These are phyloP conservation scores for Arachis monticola DNA, from an alignment of 331 rosid species.

Conservation along the genomic window DNA sequence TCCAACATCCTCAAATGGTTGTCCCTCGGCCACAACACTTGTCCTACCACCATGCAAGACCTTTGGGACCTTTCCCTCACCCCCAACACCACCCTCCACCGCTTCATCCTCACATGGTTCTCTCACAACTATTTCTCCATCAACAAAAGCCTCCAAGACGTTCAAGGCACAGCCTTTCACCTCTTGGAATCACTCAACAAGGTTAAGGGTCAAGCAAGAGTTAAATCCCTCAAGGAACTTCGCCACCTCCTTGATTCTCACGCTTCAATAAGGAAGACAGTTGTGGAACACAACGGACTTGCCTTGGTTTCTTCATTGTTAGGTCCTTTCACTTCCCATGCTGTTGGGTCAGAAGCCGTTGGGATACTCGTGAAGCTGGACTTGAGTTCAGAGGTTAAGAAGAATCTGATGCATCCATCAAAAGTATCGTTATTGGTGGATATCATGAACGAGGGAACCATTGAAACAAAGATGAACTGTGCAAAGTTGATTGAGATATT, in stretches of 20 bases:
- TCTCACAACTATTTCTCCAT: conserved; percentile 57
- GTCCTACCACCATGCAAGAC: conserved; percentile 89
- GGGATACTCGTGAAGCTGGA: conserved; percentile 72
- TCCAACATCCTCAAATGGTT: conserved; percentile 78
- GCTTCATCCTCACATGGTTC: conserved; percentile 70
- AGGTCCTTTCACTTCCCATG: conserved; percentile 83
- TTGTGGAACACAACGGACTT: conserved; percentile 57
- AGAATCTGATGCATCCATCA: conserved; percentile 60
- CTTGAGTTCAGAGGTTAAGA: conserved; percentile 54
- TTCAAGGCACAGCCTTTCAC: conserved; percentile 64
- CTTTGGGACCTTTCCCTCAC: conserved; percentile 81
- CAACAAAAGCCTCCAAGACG: conserved; percentile 70
- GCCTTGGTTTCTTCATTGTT: conserved; percentile 56
- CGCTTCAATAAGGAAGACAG: conserved; percentile 50
- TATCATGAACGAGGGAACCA: conserved; percentile 81
- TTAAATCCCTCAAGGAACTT: conserved; percentile 68
- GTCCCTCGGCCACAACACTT: conserved; percentile 71
- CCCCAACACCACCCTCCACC: conserved; percentile 65
- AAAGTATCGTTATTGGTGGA: conserved; percentile 72
- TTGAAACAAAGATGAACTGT: conserved; percentile 82
- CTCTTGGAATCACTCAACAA: conserved; percentile 60
- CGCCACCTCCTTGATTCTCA: conserved; percentile 52
- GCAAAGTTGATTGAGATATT: conserved; percentile 57
- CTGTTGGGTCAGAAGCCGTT: conserved; percentile 77
- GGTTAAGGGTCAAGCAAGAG: conserved; percentile 80